A percentile compares a stretch with the other conserved stretches of the same genome.
These are phyloP conservation scores for Leptographium procerum DNA, from an alignment of 2,329 filamentous ascomycete genomes.

Conservation along the genomic window DNA sequence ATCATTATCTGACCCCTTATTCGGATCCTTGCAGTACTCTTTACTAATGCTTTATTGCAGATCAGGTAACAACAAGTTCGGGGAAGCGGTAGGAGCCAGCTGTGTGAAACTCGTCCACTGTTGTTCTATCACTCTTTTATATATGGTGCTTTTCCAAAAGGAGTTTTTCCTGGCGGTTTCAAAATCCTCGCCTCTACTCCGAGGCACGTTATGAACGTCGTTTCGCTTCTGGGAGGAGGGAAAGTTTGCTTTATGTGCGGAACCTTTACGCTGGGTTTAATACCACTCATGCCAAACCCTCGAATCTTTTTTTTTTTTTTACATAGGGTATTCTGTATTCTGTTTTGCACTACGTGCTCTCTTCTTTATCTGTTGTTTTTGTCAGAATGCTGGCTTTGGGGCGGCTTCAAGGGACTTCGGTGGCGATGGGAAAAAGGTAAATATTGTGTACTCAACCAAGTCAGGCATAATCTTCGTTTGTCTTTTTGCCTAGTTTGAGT, in stretches of 20 bases:
- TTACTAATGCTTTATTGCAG: constrained; percentile 12
- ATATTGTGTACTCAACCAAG: constrained; percentile 4
- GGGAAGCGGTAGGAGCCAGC: constrained; percentile 23
- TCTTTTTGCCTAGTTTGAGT: neutral
- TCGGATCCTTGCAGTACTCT: neutral
- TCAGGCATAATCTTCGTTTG: constrained; percentile 6
- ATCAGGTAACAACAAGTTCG: constrained; percentile 24
- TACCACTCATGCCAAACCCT: neutral
- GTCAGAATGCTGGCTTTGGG: constrained; percentile 5
- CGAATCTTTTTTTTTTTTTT: neutral
- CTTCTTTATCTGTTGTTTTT: neutral
- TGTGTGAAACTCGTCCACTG: too few species aligned
- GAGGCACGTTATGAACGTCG: neutral
- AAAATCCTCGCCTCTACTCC: neutral
- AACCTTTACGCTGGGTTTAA: neutral
- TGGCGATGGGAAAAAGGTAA: constrained; percentile 10
- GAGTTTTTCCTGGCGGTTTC: neutral
- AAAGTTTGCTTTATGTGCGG: neutral
- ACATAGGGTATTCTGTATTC: neutral
- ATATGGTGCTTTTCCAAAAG: neutral
- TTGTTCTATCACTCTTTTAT: neutral
- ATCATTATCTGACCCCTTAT: neutral
- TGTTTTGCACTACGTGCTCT: neutral
- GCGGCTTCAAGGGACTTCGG: constrained; percentile 8
- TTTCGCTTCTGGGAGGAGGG: neutral